These are phyloP conservation scores for Colletotrichum horii DNA, from an alignment of 2,329 filamentous ascomycete species.

Conservation along the genomic window DNA sequence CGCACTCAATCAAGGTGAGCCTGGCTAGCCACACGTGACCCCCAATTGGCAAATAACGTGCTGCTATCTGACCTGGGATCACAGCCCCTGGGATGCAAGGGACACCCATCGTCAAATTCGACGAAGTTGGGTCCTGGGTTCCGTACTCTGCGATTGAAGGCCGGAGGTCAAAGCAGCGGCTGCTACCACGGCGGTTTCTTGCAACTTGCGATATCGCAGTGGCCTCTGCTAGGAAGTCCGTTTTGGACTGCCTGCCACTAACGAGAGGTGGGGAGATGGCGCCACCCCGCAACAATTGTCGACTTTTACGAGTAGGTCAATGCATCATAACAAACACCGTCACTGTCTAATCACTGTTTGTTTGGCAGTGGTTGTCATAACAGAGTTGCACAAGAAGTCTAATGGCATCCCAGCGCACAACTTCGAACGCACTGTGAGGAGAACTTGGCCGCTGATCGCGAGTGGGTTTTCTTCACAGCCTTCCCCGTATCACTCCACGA, in stretches of 20 bases:
- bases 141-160: neutral
- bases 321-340: conserved; percentile 11
- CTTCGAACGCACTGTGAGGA: neutral
- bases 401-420: neutral
- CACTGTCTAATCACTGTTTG: neutral
- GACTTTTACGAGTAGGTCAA: neutral
- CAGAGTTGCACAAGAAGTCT: neutral
- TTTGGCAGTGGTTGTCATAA: neutral
- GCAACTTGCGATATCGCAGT: neutral
- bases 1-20: neutral
- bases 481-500: neutral
- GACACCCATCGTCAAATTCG: neutral
- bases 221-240: neutral
- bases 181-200: neutral
- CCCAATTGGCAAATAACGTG: neutral
- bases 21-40: neutral
- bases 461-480: neutral
- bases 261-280: neutral
- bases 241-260: neutral
- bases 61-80: neutral
- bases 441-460: neutral
- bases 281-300: neutral
- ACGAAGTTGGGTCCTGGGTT: neutral
- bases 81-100: neutral
- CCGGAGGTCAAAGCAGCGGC: neutral